Evolutionary conservation across 2,329 filamentous ascomycete species (phyloP), one percentile per base, ranked within the genome.

Genomic region (Colletotrichum endophyticum): DNA sequence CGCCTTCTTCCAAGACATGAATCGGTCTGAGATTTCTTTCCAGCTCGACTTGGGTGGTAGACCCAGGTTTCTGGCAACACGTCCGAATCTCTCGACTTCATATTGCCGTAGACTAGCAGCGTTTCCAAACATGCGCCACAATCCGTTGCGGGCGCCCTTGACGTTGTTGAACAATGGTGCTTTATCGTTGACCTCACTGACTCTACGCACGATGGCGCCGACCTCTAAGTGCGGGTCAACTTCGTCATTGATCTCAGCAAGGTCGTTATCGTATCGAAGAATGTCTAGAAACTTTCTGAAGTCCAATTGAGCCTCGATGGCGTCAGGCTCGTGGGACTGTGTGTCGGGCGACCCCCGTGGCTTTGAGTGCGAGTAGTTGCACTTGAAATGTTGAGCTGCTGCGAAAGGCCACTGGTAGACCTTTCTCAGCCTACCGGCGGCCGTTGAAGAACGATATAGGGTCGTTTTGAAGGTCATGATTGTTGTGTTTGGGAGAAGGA

Each of bases 81-180:
- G 84, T 12, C 86, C 84, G 74, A 85, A 89, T 8, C 79, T 81
- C 16, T 86, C 79, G 5, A 78, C 78, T 2, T 79, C 34, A 9
- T 81, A 78, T 4, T 78, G 81, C 2, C 87, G 80, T 1, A 89
- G 81, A 2, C 83, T 84, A 3, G 80, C 85, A 0, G 88, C 84
- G 0, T 85, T 85, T 25, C 87, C 88, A 6, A 90, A 83, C 25
- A 89, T 89, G 11, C 87, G 82, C 77, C 82, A 90, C 1, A 90
- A 81, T 8, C 88, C 88, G 59, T 88, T 79, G 39, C 86, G 79
- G 6, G 81, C 80, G 2, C 88, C 88, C 67, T 85, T 88, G 68
- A 90, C 72, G 39, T 90, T 90, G 81, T 89, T 88, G 83, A 90
- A 89, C 0, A 90, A 83, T 0, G 88, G 88, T 1, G 88, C 88